phyloP scores from a whole-genome alignment of 2,329 filamentous ascomycete genomes.

The Calonectria crousiana region DNA sequence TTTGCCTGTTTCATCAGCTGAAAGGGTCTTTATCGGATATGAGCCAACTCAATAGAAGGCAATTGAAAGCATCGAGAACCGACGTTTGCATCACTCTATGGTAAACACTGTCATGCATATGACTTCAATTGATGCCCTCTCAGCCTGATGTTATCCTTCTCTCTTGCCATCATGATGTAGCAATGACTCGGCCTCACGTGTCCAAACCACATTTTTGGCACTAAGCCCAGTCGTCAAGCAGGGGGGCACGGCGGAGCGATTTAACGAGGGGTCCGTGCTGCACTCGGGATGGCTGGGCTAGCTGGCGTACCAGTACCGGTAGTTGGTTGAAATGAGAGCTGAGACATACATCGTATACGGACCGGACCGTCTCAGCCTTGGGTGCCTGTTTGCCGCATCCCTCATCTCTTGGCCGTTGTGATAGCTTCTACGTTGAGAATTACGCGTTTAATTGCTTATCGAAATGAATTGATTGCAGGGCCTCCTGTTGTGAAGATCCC shows the following conservation, averaged over 20 bases:
- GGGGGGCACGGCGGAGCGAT: not conserved
- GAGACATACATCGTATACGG: not conserved
- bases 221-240: not conserved
- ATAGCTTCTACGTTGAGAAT: not conserved
- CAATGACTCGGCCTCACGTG: not conserved
- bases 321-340: not conserved
- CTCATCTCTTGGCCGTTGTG: not conserved
- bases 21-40: not conserved
- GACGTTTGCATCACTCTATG: not conserved
- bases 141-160: no score
- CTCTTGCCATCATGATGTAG: not conserved
- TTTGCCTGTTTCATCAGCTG: not conserved
- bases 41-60: not conserved
- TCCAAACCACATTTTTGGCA: not conserved
- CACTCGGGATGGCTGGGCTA: not conserved
- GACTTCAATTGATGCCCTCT: no score
- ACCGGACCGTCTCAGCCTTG: not conserved
- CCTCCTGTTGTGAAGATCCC: not conserved
- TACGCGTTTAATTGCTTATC: not conserved
- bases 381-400: not conserved
- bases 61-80: not conserved
- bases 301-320: no score
- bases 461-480: not conserved
- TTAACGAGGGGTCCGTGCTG: not conserved
- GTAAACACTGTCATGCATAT: not conserved